A percentile compares a stretch with the other conserved stretches of the same genome.
Evolutionary conservation across 1,284 basidiomycete genomes (phyloP).

Genomic region (Omphalotus olearius): DNA sequence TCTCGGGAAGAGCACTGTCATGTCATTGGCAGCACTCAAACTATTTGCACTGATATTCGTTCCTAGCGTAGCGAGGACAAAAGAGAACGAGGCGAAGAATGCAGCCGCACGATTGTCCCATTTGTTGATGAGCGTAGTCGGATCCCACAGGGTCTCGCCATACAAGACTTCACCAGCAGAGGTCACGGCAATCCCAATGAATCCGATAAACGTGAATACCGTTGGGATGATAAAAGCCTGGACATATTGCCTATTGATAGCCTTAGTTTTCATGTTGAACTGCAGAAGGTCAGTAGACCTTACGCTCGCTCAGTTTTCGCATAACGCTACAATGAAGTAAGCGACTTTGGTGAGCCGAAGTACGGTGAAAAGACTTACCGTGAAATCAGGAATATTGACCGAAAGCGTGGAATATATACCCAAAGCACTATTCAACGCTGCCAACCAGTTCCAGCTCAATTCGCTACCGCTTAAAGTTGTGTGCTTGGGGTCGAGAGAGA

Average conservation of each 20-base stretch:
- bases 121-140: slow-evolving; percentile 4
- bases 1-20: slow-evolving; percentile 61
- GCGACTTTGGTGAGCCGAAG: neutral
- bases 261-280: neutral
- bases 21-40: slow-evolving; percentile 73
- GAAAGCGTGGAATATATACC: slow-evolving; percentile 62
- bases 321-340: slow-evolving; percentile 39
- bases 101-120: slow-evolving; percentile 77
- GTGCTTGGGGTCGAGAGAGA: slow-evolving; percentile 45
- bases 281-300: slow-evolving; percentile 18
- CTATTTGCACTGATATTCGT: slow-evolving; percentile 77
- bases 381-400: slow-evolving; percentile 76
- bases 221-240: slow-evolving; percentile 69
- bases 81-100: slow-evolving; percentile 72
- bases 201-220: slow-evolving; percentile 56
- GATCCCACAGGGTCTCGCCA: slow-evolving; percentile 47
- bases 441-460: slow-evolving; percentile 71
- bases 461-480: slow-evolving; percentile 43
- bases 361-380: slow-evolving; percentile 31
- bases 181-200: slow-evolving; percentile 62
- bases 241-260: slow-evolving; percentile 49
- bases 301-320: slow-evolving; percentile 57
- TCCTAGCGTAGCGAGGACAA: slow-evolving; percentile 36
- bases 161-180: slow-evolving; percentile 63
- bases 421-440: slow-evolving; percentile 64